phyloP scores from a whole-genome alignment of 331 rosid species.

The Quercus tomentella region DNA sequence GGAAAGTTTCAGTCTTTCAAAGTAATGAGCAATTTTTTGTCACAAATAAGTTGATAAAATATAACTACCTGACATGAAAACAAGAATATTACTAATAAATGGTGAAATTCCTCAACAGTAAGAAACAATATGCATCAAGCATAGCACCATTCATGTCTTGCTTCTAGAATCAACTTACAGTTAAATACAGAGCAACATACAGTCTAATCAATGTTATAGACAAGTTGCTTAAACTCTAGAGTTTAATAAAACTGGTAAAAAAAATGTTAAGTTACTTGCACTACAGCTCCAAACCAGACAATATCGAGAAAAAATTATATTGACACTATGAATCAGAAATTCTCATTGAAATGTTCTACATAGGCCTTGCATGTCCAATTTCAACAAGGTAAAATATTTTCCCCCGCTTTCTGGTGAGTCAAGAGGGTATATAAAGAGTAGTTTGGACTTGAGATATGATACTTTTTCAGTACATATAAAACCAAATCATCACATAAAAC shows the following conservation, averaged over 20 bases:
- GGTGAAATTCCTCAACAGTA: not conserved
- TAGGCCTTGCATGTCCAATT: not conserved
- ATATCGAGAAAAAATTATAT: not conserved
- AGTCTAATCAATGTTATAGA: not conserved
- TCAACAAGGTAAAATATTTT: not conserved
- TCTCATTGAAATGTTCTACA: not conserved
- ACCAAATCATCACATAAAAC: not conserved
- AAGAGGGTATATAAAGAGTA: not conserved
- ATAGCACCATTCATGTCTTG: not conserved
- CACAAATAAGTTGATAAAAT: too few relatives aligned
- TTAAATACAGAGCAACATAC: not conserved
- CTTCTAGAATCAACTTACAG: not conserved
- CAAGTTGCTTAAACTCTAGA: not conserved
- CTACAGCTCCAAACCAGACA: not conserved
- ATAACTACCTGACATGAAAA: too few relatives aligned
- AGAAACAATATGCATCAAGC: not conserved
- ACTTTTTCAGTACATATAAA: not conserved
- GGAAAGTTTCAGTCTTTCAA: not conserved
- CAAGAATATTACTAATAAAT: not conserved
- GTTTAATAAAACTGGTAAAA: not conserved
- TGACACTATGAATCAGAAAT: not conserved
- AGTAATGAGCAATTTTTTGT: not conserved
- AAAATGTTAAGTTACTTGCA: not conserved
- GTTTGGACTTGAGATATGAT: not conserved
- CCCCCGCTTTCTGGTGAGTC: not conserved